Evolutionary conservation across 2,329 filamentous ascomycete species (phyloP), one percentile per base, ranked within the genome.

Genomic region (Fusarium albidum): DNA sequence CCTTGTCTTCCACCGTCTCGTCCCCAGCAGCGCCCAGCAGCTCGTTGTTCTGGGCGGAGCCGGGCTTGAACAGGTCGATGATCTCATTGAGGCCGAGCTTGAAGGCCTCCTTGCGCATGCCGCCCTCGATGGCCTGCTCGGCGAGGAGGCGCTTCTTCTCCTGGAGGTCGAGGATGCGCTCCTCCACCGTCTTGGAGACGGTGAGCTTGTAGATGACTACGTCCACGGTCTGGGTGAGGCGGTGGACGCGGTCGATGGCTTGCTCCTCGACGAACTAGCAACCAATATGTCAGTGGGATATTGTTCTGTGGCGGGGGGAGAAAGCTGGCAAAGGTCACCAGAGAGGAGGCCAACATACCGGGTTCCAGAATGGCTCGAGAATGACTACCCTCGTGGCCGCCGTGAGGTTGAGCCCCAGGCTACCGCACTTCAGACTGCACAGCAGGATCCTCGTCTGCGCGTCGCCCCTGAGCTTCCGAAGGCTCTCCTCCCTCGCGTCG

Each of bases 311-410:
- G 7, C 7, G 21, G 21, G 21, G 21, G 7, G 21, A 21, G 21
- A 21, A 21, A 21, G n/a, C 21, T 21, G 7, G 21, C 21, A 21
- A 21, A 21, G 5, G 18, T n/a, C n/a, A 47, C 18, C 4, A 18
- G 13, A 33, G 3, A 21, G 39, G 6, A 27, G 25, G 15, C 12
- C 28, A 12, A 78, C 84, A 71, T 80, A 89, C 87, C 3, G 92
- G 95, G 73, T 99, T 99, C 95, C 95, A 99, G 75, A 99, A 99
- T 1, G 95, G 95, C 73, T 99, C 95, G 35, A 99, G 81, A 64
- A 99, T 96, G 45, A 99, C 87, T 4, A 99, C 95, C 14, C 95
- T 84, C 57, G 90, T 95, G 9, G 95, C 95, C 0, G 93, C 95
- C 7, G 95, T 99, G 46, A 99, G 79, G 73, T 99, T 99, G 25